Evolutionary conservation across 1,284 basidiomycete species (phyloP), one percentile per base, ranked within the genome.

Genomic region (Austroboletus niveus): DNA sequence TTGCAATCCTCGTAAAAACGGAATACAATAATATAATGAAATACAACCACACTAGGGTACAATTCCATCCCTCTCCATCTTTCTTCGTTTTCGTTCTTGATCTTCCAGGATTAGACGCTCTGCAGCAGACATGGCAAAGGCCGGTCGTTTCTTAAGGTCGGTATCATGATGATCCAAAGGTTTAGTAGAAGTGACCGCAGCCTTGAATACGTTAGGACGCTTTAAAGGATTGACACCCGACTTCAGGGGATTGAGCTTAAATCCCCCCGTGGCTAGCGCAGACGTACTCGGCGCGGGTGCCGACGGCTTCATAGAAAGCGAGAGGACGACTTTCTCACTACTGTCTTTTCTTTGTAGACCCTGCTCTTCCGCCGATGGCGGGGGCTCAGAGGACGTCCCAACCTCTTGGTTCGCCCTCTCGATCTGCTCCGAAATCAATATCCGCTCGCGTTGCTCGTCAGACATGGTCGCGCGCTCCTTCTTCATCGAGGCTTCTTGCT

Each of bases 361-460:
- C 55, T 80, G 78, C 50, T 81, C 82, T 17, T 69, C 75, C 4
- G 74, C 72, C 4, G 78, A 75, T 4, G 74, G 66, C 31, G 66
- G 67, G 3, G 73, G 65, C n/a, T 68, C 66, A 1, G 70, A 68
- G 3, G 55, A 69, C 14, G 72, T 57, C 27, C 69, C 68, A 1
- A 63, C 68, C 22, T 59, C 66, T 15, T 92, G 81, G 56, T 67
- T 70, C 1, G 97, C 96, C 30, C 93, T 80, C 62, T 92, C 92
- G 53, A 99, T 99, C 74, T 99, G 96, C 63, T 98, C 94, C 24
- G 89, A 80, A 52, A 99, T 89, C 54, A 95, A 79, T 63, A 85
- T 78, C 12, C 97, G 85, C 72, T 98, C 92, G 30, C 97, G 82
- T 70, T 94, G 91, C 72, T 99, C 97, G 65, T 98, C 96, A 39